Evolutionary conservation across 108 stramenopile genomes (phyloP), one percentile per base, ranked within the genome.

Genomic region (Cylindrotheca closterium): DNA sequence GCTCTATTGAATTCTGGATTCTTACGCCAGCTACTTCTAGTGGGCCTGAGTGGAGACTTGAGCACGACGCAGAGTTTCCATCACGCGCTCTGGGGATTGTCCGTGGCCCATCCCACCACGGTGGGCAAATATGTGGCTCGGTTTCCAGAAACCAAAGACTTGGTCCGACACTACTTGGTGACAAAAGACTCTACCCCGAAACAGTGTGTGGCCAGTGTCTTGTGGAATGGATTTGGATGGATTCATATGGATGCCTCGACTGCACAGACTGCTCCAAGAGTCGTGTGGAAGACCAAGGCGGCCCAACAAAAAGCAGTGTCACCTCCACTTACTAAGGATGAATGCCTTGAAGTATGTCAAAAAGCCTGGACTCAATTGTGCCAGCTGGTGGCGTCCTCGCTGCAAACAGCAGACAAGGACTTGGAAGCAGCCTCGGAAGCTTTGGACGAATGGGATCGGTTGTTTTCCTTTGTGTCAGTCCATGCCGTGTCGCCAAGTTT

Each of bases 1-100:
- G 42, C 73, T 2, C 24, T 74, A 7, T 48, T 74, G 60, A 74
- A 67, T 45, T 65, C 73, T 10, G 73, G 73, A 10, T 63, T 74
- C 2, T 61, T 74, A 5, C 66, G 73, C 3, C 73, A 74, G 26
- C n/a, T 67, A 3, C 51, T 74, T 27, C 21, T 23, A 3, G 32
- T 74, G 12, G 58, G 58, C 7, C 47, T 58, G 47, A 24, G 26
- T 23, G 57, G 37, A 4, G 24, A 21, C 33, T 22, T 26, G 15
- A 31, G 8, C 1, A 68, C 22, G 37, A 28, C 28, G 1, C 22
- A 47, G 23, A 32, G 51, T 37, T 28, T 67, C 25, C 31, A 63
- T 33, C 65, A 67, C 50, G 73, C 73, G 8, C 60, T 74, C 0
- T 67, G 65, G 73, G 66, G 65, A 30, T 28, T 74, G 23, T 67